phyloP scores from a whole-genome alignment of 148 eudicot genomes.

The Silene uniflora region DNA sequence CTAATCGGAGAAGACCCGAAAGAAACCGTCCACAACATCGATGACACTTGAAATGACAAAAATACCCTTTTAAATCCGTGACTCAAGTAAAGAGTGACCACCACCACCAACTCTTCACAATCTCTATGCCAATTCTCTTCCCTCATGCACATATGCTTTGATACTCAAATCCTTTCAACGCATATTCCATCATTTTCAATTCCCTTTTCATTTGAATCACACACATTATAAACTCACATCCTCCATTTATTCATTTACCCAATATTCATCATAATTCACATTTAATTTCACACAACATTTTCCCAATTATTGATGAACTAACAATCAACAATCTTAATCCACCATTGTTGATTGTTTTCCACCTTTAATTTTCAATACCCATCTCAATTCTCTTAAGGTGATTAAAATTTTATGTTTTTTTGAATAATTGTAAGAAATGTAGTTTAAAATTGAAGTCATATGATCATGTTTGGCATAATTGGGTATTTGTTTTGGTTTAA shows the following conservation, averaged over 20 bases:
- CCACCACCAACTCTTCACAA: too few species aligned
- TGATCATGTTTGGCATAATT: not conserved
- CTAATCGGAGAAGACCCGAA: too few species aligned
- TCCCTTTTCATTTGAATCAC: not conserved
- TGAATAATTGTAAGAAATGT: not conserved
- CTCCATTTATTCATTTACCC: not conserved
- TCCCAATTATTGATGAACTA: not conserved
- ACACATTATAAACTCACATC: not conserved
- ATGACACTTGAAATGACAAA: too few species aligned
- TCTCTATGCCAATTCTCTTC: not conserved
- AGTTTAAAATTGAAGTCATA: not conserved
- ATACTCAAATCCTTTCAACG: not conserved
- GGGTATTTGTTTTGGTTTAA: too few species aligned
- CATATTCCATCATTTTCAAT: not conserved
- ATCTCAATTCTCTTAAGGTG: not conserved
- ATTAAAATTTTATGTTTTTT: not conserved
- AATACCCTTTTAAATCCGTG: too few species aligned
- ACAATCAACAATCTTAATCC: not conserved
- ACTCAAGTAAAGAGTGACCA: too few species aligned
- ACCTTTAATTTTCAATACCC: not conserved
- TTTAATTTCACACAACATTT: too few species aligned
- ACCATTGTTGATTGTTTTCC: not conserved
- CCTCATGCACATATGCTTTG: not conserved
- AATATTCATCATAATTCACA: not conserved
- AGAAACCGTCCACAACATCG: too few species aligned